Evolutionary conservation across 768 basidiomycete species (phyloP).

Genomic region (Hemileccinum impolitum): DNA sequence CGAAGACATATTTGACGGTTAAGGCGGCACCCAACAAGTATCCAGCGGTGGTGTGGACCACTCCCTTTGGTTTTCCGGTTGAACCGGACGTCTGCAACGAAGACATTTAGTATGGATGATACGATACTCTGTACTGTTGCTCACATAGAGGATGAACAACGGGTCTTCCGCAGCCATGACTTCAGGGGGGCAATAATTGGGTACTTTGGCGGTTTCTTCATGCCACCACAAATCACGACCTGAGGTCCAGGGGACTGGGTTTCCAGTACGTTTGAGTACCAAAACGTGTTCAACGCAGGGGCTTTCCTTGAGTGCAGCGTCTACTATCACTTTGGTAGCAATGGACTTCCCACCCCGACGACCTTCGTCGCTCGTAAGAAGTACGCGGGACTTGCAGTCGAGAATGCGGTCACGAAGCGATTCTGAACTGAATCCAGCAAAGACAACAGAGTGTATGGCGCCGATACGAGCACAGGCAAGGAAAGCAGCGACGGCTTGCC

Average conservation of each 20-base stretch:
- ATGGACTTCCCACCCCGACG: constrained; percentile 91
- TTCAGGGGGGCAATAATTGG: constrained; percentile 85
- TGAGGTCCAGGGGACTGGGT: constrained; percentile 70
- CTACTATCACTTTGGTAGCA: constrained; percentile 91
- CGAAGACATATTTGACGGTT: constrained; percentile 97
- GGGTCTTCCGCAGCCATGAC: constrained; percentile 93
- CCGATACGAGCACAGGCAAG: constrained; percentile 97
- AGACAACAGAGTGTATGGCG: constrained; percentile 95
- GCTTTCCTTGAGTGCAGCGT: constrained; percentile 82
- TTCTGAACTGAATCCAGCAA: constrained; percentile 96
- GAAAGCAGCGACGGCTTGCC: constrained; percentile 95
- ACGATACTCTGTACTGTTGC: constrained; percentile 28
- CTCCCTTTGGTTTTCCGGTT: constrained; percentile 96
- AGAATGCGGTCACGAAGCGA: constrained; percentile 87
- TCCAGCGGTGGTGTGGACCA: constrained; percentile 84
- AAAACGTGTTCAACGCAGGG: constrained; percentile 88
- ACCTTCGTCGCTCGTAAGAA: constrained; percentile 96
- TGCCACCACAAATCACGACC: constrained; percentile 97
- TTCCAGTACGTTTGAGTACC: constrained; percentile 86
- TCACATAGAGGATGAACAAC: constrained; percentile 95
- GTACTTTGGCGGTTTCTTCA: constrained; percentile 81
- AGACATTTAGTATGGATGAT: constrained; percentile 3
- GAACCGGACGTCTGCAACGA: constrained; percentile 79
- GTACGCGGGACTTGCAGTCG: constrained; percentile 86
- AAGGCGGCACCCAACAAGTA: constrained; percentile 91